Evolutionary conservation across 495 filamentous ascomycete genomes (phyloP), one percentile per base, ranked within the genome.

Genomic region (Penicillium silybi): DNA sequence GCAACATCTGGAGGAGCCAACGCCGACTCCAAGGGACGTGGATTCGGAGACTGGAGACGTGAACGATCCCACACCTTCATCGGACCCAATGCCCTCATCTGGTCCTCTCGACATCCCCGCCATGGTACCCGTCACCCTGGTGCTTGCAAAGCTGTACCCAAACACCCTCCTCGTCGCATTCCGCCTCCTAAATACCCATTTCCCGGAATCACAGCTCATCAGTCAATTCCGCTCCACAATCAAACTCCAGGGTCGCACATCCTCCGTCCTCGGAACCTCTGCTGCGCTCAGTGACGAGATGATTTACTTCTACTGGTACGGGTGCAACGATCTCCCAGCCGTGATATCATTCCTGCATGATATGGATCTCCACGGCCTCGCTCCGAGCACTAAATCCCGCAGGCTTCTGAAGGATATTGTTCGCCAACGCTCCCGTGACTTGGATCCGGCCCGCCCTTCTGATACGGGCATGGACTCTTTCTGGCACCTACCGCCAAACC

Each of bases 281-380:
- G 85, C 86, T 2, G 69, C 73, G 0, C 80, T 95, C 34, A 95
- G 89, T 67, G 89, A 92, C 63, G 81, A 86, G 41, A 69, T 92
- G 32, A 72, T 91, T 18, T 58, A 70, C 20, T 77, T 87, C 29
- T 70, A 81, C 50, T 92, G 87, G 84, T 67, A 66, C 27, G 76
- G 78, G 3, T 82, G 82, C 54, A 73, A 77, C 5, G 82, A 93
- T 58, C 68, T 88, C 1, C 58, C 68, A 9, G 78, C 75, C 9
- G 79, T 92, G 29, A 62, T 84, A 10, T 71, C 81, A 10, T 68
- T 90, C 4, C 68, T 95, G 6, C 67, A 73, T 38, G 89, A 96
- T 66, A 96, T 96, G 90, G 82, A 87, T 35, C 65, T 78, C 8
- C 80, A 74, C 1, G 89, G 88, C 7, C 65, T 92, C 20, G 80